These are phyloP conservation scores for Breynia disticha DNA, from an alignment of 441 rosid species.

Conservation along the genomic window DNA sequence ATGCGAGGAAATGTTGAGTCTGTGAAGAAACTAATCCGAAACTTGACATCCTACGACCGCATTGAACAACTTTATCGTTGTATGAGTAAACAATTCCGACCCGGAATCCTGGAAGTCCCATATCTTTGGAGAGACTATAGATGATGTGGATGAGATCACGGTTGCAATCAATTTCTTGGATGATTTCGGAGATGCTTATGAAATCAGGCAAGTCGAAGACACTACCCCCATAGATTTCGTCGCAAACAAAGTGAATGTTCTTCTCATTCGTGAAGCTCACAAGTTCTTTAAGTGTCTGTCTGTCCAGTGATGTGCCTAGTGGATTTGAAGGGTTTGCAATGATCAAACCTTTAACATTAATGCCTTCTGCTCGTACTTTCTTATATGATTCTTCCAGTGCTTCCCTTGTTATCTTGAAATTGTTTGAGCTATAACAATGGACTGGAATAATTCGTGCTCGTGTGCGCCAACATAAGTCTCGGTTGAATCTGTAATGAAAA, in stretches of 20 bases:
- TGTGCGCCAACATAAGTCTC: slow-evolving; percentile 89
- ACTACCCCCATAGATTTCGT: slow-evolving; percentile 81
- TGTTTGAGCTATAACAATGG: slow-evolving; percentile 49
- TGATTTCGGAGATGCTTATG: slow-evolving; percentile 53
- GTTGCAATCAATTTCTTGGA: slow-evolving; percentile 35
- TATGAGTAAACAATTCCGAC: slow-evolving; percentile 84
- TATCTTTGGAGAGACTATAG: slow-evolving; percentile 82
- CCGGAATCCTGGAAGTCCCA: slow-evolving; percentile 87
- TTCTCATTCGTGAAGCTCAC: slow-evolving; percentile 56
- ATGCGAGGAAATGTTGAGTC: slow-evolving; percentile 61
- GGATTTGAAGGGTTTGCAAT: slow-evolving; percentile 93
- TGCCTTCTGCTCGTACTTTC: slow-evolving; percentile 33
- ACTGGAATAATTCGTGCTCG: slow-evolving; percentile 67
- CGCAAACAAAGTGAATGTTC: slow-evolving; percentile 67
- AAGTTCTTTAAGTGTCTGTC: slow-evolving; percentile 36
- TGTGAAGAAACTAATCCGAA: slow-evolving; percentile 82
- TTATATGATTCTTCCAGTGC: slow-evolving; percentile 67
- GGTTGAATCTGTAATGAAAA: slow-evolving; percentile 52
- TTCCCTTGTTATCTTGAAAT: slow-evolving; percentile 49
- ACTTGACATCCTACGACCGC: slow-evolving; percentile 79
- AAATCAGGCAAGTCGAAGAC: slow-evolving; percentile 46
- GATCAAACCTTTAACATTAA: slow-evolving; percentile 63
- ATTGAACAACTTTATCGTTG: slow-evolving; percentile 53
- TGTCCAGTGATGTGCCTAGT: slow-evolving; percentile 59
- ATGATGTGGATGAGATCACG: slow-evolving; percentile 60